Base-by-base conservation (phyloP, 2,329 filamentous ascomycete genomes). In the Sporothrix humicola region DNA sequence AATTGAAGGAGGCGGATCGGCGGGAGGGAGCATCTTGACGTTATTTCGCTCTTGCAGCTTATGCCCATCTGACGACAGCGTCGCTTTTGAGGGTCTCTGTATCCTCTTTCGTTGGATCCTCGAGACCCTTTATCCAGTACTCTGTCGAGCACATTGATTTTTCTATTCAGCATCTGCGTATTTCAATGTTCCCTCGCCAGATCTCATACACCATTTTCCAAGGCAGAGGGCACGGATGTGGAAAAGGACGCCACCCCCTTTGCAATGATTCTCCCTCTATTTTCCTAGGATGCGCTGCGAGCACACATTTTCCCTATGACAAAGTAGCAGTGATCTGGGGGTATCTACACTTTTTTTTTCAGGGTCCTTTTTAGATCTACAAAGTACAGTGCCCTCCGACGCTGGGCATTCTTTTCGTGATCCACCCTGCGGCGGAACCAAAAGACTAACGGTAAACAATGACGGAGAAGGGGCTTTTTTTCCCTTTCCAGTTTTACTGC, bases 21-120 rank as follows among this genome's bases (percentile, higher is more conserved):
- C 61, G 61, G 61, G 42, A 66, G 61, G 61, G 42, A 23, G 61
- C 61, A 48, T 66, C 42, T 48, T 48, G 42, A 66, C 42, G n/a
- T 48, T 20, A 6, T 15, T 23, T 15, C 0, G 61, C 1, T 44
- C 61, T 20, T 66, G 42, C 20, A 17, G n/a, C 9, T 17, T 17
- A 66, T 48, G 42, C 2, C n/a, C 10, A 46, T 13, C 59, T 42
- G 20, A 15, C 59, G 37, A 23, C n/a, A 46, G 59, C 59, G 42
- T 61, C 58, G 4, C 37, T 42, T 8, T 61, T 17, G 12, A 37
- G 31, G 31, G 31, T 37, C 31, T 37, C 31, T 37, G 31, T 37
- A 37, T 37, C 31, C 31, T 37, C 31, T 37, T 37, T 37, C 31
- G 31, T 37, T 37, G 31, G 31, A 37, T 37, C 2, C 31, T 37